A percentile compares a stretch with the other conserved stretches of the same genome.
Evolutionary conservation across 164 flowering plant species (phyloP).

Genomic region (Berberis vulgaris): DNA sequence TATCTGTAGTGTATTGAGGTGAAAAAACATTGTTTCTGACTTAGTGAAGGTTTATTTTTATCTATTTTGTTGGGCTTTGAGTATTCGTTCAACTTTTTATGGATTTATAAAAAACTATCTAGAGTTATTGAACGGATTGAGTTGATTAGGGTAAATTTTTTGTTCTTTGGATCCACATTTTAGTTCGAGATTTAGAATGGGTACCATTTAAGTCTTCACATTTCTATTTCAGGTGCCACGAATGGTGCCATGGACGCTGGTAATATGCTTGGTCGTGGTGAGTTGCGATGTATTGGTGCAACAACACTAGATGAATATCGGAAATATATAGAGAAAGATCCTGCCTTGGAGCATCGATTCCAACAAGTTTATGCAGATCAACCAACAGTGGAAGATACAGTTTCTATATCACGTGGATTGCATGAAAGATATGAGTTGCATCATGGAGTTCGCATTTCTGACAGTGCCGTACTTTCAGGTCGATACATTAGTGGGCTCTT

Average conservation of each 20-base stretch:
- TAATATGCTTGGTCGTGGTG: conserved; percentile 10
- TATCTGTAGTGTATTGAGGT: too few relatives aligned
- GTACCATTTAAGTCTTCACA: not conserved
- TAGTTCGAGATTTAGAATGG: not conserved
- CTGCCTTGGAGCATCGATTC: conserved; percentile 10
- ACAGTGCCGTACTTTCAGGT: conserved; percentile 9
- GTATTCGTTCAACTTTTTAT: too few relatives aligned
- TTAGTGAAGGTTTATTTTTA: too few relatives aligned
- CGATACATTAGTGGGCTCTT: conserved; percentile 10
- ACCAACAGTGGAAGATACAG: conserved; percentile 9
- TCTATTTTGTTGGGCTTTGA: too few relatives aligned
- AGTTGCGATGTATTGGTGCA: conserved; percentile 9
- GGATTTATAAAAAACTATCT: too few relatives aligned
- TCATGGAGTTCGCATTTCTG: conserved; percentile 9
- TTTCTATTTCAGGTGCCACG: conserved; percentile 7
- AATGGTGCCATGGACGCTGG: conserved; percentile 10
- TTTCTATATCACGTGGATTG: conserved; percentile 7
- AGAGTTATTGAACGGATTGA: too few relatives aligned
- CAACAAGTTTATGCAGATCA: conserved; percentile 10
- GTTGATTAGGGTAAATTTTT: not conserved
- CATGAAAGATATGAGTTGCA: conserved; percentile 8
- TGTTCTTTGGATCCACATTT: not conserved
- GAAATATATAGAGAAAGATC: conserved; percentile 8
- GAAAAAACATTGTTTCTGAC: too few relatives aligned
- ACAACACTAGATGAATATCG: conserved; percentile 10